These are phyloP conservation scores for Corinectria fuckeliana DNA, from an alignment of 2,329 filamentous ascomycete genomes.

Conservation along the genomic window DNA sequence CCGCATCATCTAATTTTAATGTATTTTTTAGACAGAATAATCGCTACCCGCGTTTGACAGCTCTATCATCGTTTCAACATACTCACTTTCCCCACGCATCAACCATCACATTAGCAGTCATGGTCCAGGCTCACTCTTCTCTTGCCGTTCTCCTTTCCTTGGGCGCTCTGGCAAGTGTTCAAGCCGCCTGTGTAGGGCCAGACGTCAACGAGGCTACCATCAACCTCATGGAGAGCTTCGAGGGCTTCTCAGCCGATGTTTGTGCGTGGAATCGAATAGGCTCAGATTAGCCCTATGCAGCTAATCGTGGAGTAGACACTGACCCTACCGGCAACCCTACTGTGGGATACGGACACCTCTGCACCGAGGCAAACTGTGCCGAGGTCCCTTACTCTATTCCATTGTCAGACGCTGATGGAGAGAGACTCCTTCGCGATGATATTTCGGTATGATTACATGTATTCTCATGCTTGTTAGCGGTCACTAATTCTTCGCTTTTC, in stretches of 20 bases:
- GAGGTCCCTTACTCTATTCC: slow-evolving; percentile 56
- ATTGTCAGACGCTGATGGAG: slow-evolving; percentile 48
- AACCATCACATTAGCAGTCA: neutral
- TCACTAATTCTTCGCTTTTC: neutral
- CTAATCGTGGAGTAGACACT: slow-evolving; percentile 18
- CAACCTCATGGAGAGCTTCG: slow-evolving; percentile 18
- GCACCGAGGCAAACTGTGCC: slow-evolving; percentile 47
- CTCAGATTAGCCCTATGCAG: neutral
- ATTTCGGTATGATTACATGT: slow-evolving; percentile 10
- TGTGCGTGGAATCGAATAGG: slow-evolving; percentile 13
- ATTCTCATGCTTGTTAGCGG: too few species aligned
- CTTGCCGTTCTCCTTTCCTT: slow-evolving; percentile 5
- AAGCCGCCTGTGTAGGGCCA: slow-evolving; percentile 26
- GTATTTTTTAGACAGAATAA: too few species aligned
- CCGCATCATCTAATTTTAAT: neutral
- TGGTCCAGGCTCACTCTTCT: slow-evolving; percentile 8
- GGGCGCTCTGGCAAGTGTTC: slow-evolving; percentile 2
- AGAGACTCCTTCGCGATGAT: slow-evolving; percentile 44
- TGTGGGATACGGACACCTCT: slow-evolving; percentile 59
- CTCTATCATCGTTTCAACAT: neutral
- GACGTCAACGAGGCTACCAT: slow-evolving; percentile 20
- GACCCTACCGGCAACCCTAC: slow-evolving; percentile 56
- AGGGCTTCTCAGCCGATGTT: slow-evolving; percentile 17
- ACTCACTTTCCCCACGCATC: too few species aligned
- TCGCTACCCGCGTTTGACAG: neutral